Evolutionary conservation across 108 stramenopile species (phyloP), one percentile per base, ranked within the genome.

Genomic region (Licmophora abbreviata): DNA sequence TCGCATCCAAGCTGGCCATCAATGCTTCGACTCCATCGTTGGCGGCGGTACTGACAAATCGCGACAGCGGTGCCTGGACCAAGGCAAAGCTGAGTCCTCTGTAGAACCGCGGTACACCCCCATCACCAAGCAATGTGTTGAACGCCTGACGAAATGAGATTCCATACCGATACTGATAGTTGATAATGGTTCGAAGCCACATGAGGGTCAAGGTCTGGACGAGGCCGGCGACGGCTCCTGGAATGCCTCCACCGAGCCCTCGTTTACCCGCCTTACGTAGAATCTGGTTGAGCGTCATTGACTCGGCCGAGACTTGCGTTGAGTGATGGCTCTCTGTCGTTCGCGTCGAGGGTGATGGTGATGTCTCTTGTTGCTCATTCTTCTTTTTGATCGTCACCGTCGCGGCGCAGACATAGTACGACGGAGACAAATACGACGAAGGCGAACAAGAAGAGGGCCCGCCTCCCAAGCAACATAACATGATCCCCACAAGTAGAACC

Each of bases 141-240:
- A 94, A 29, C 10, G 85, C 76, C 28, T 89, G 80, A 9, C 37
- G 32, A 45, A 80, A 83, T 1, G 73, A 66, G 9, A 88, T 81
- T 25, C 97, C 97, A 57, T 98, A 96, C 17, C 95, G 73, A 44
- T 69, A 92, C 67, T 98, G 94, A 56, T 96, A 96, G 61, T 95
- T 98, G 36, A 92, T 88, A 27, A 92, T 71, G 14, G 97, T 98
- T 6, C 97, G 73, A 44, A 87, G 48, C 81, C 91, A 88, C 86
- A 88, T 93, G 44, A 88, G 48, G 1, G 76, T 48, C 2, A 85
- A n/a, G 1, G 95, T 94, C 62, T 97, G 94, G 0, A 95, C 50
- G 6, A 76, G 69, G 9, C 93, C 94, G 3, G 96, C 96, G 20
- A 85, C 59, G 2, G 85, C 86, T 8, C 96, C 96, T 2, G 93